Conservation (phyloP, 108 stramenopile genomes). For the Fragilariopsis cylindrus region DNA sequence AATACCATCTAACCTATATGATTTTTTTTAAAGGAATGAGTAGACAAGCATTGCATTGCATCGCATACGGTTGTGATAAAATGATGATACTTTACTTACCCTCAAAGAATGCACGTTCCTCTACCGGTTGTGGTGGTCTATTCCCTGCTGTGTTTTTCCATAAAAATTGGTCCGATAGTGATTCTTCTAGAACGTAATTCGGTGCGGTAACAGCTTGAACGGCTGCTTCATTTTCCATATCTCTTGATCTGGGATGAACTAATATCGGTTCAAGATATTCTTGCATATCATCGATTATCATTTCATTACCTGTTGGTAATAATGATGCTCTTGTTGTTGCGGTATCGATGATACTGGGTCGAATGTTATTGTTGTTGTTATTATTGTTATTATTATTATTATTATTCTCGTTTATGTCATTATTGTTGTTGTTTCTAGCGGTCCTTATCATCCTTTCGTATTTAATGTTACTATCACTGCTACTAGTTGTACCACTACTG, state of each 20-base stretch:
- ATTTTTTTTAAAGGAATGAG: too few relatives aligned
- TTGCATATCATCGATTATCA: slow-evolving; percentile 2
- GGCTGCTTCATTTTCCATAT: slow-evolving; percentile 34
- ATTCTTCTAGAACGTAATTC: slow-evolving; percentile 91
- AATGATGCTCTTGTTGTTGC: not conserved
- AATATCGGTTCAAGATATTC: slow-evolving; percentile 4
- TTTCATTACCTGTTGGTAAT: not conserved
- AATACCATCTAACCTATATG: too few relatives aligned
- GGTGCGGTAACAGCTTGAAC: slow-evolving; percentile 87
- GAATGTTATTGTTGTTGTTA: not conserved
- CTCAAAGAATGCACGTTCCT: slow-evolving; percentile 91
- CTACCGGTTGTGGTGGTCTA: slow-evolving; percentile 91
- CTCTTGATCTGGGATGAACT: not conserved
- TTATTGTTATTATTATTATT: not conserved
- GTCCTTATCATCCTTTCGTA: not conserved
- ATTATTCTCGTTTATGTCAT: not conserved
- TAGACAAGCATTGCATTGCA: too few relatives aligned
- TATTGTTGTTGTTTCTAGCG: not conserved
- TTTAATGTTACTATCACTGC: not conserved
- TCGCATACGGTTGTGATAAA: too few relatives aligned
- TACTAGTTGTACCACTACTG: not conserved
- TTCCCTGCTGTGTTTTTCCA: slow-evolving; percentile 93
- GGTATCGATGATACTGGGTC: not conserved
- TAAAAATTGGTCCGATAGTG: slow-evolving; percentile 71
- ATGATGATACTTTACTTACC: too few relatives aligned